Evolutionary conservation across 75 land plant species (phyloP).

Genomic region (Adiantum capillusveneris): DNA sequence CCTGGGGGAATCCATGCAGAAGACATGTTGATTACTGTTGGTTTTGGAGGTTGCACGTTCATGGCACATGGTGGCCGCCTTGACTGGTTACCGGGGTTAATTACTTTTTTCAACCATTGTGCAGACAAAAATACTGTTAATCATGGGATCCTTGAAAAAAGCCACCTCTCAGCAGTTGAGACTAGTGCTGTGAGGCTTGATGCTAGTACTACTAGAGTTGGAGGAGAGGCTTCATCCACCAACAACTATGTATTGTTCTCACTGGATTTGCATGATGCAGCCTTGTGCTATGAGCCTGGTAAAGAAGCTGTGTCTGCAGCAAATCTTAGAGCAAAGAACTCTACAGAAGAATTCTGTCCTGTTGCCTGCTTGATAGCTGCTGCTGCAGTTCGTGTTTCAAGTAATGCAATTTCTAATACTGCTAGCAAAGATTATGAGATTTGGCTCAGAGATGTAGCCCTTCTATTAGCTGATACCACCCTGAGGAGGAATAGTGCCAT

Average conservation of each 20-base stretch:
- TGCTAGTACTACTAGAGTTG: background rate
- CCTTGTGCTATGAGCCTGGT: constrained; percentile 83
- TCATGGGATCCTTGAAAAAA: constrained; percentile 1
- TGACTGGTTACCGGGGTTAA: constrained; percentile 64
- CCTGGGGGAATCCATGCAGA: constrained; percentile 12
- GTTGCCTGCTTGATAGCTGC: constrained; percentile 83
- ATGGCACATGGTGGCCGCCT: constrained; percentile 82
- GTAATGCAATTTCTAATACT: constrained; percentile 20
- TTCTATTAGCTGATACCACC: constrained; percentile 47
- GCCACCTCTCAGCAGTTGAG: background rate
- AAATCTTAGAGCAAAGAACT: background rate
- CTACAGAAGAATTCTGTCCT: background rate
- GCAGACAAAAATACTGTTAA: constrained; percentile 9
- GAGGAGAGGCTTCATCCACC: constrained; percentile 6
- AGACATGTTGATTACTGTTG: constrained; percentile 31
- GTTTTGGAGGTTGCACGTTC: constrained; percentile 63
- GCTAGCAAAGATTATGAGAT: constrained; percentile 39
- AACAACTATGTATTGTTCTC: constrained; percentile 34
- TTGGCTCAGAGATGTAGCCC: constrained; percentile 73
- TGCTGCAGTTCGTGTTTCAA: constrained; percentile 63
- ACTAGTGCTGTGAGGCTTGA: background rate
- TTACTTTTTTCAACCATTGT: constrained; percentile 45
- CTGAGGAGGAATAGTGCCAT: constrained; percentile 7
- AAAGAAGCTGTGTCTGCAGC: constrained; percentile 6
- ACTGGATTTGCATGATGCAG: constrained; percentile 76